A percentile compares a stretch with the other conserved stretches of the same genome.
Evolutionary conservation across 768 basidiomycete genomes (phyloP).

Genomic region (Fomitopsis serialis): DNA sequence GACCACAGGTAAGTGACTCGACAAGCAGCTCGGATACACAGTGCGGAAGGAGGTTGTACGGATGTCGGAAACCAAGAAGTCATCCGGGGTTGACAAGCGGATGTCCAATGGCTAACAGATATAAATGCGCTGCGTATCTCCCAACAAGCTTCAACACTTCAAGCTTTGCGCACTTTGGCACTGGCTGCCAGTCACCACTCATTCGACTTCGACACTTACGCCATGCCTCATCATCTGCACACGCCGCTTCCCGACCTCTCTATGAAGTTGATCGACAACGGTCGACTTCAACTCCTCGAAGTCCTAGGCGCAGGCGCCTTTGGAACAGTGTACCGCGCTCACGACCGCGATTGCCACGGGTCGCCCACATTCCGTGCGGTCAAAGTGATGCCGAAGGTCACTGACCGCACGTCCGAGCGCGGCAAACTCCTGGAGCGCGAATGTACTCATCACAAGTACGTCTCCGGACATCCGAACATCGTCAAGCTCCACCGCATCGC

Average conservation of each 20-base stretch:
- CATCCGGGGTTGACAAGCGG: no score
- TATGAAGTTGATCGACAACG: conserved; percentile 58
- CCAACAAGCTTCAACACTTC: background rate
- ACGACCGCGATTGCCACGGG: conserved; percentile 32
- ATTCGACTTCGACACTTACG: background rate
- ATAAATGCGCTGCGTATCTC: background rate
- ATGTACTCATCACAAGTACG: conserved; percentile 48
- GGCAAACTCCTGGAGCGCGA: conserved; percentile 57
- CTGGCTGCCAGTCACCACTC: background rate
- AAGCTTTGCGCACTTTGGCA: background rate
- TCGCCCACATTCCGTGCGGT: conserved; percentile 8
- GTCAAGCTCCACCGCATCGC: conserved; percentile 64
- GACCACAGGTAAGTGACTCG: no score
- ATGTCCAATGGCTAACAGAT: background rate
- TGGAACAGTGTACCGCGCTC: conserved; percentile 87
- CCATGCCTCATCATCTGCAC: conserved; percentile 7
- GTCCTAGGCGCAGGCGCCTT: conserved; percentile 90
- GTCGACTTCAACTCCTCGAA: conserved; percentile 73
- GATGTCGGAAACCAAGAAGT: no score
- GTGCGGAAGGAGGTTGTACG: no score
- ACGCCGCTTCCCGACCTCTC: conserved; percentile 12
- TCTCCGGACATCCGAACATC: conserved; percentile 56
- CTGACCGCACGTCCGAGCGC: background rate
- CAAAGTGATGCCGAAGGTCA: conserved; percentile 14
- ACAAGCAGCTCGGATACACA: no score